Evolutionary conservation across 2,329 filamentous ascomycete genomes (phyloP), one percentile per base, ranked within the genome.

Genomic region (Epichloe hybrida): DNA sequence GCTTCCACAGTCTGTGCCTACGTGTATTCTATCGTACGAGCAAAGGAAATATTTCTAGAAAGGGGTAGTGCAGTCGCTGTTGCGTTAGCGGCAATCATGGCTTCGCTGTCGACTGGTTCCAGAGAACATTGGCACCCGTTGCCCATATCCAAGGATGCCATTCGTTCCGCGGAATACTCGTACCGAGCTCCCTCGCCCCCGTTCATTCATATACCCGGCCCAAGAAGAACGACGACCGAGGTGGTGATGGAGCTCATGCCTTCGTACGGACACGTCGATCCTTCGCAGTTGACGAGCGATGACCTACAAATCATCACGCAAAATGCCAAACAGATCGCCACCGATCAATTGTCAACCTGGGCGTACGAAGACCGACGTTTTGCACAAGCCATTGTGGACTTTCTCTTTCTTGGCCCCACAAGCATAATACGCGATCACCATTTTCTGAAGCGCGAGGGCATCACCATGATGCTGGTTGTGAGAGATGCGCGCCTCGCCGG

Each of bases 351-450:
- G 3, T 38, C 48, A 2, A 52, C 71, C 9, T 93, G 87, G 86
- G 66, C 66, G 17, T 90, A 90, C 64, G 79, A 84, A 54, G 74
- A 77, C 61, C 86, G 93, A 11, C 80, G 86, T 55, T 66, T 76
- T 35, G 86, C 89, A 1, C 91, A 97, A 63, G 69, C 73, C 49
- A 77, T 98, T 49, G 75, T 95, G 23, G 84, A 90, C 12, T 95
- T 83, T 62, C 72, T 97, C 40, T 89, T 83, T 57, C 76, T 97
- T 0, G 93, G 93, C 0, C 91, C 91, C 3, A 80, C 81, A 54
- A 73, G 72, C 41, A 77, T 80, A 3, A 77, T 83, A 2, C 82
- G 81, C 57, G 80, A 95, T 61, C 66, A 71, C 5, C 68, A 70
- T 0, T 90, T 81, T 62, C 64, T 97, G 31, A 64, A 59, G 31